Percentiles rank a stretch among this genome's conserved stretches.
These are phyloP conservation scores for Exophiala sp. DNA, from an alignment of 2,329 filamentous ascomycete genomes.

Conservation along the genomic window DNA sequence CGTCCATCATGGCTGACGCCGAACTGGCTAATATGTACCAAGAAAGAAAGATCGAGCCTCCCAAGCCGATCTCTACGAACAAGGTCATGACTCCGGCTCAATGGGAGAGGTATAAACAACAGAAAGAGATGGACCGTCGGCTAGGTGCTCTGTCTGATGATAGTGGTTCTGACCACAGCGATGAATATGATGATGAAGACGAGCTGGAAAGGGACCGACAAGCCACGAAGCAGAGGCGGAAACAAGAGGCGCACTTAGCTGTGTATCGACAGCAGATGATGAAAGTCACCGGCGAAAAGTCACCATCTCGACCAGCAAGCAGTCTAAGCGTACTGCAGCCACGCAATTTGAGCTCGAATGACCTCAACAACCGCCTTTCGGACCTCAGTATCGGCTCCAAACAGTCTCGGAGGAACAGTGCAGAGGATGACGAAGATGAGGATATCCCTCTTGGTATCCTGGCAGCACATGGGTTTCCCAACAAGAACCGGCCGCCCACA, in stretches of 20 bases:
- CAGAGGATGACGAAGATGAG: constrained; percentile 66
- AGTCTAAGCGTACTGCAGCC: constrained; percentile 7
- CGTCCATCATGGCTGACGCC: constrained; percentile 42
- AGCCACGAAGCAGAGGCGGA: constrained; percentile 71
- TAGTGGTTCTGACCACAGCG: constrained; percentile 56
- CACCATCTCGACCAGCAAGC: constrained; percentile 47
- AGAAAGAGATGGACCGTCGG: constrained; percentile 65
- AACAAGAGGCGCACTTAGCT: constrained; percentile 85
- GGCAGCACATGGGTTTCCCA: constrained; percentile 83
- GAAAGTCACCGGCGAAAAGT: constrained; percentile 82
- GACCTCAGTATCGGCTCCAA: constrained; percentile 34
- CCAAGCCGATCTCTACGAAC: constrained; percentile 40
- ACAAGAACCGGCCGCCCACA: constrained; percentile 70
- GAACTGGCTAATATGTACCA: constrained; percentile 46
- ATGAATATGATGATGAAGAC: constrained; percentile 71
- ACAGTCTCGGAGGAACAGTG: constrained; percentile 38
- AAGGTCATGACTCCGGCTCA: constrained; percentile 89
- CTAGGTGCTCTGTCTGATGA: constrained; percentile 45
- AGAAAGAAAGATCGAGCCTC: constrained; percentile 34
- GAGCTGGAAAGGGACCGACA: constrained; percentile 72
- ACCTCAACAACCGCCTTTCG: constrained; percentile 36
- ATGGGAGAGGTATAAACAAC: constrained; percentile 74
- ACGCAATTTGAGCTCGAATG: constrained; percentile 13
- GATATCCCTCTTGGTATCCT: constrained; percentile 83
- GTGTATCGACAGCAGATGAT: constrained; percentile 95